Evolutionary conservation across 2,329 filamentous ascomycete species (phyloP), one percentile per base, ranked within the genome.

Genomic region (Microsporum canis): DNA sequence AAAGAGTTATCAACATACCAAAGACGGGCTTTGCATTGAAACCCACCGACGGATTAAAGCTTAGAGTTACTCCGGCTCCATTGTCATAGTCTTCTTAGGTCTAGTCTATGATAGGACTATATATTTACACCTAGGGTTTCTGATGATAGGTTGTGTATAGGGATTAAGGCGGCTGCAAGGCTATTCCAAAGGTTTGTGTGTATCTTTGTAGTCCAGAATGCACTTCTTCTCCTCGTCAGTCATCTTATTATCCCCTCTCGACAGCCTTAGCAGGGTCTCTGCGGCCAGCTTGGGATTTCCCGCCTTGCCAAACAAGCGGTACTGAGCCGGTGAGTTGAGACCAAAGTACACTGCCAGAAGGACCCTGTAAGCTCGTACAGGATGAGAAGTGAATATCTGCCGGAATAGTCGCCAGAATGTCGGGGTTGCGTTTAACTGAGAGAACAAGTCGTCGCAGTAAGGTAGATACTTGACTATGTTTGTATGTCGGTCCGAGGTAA

Each of bases 321-420:
- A 76, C 63, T 73, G 70, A 23, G 72, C 73, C 6, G 68, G 69
- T 14, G 68, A 69, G n/a, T 69, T 69, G 2, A 74, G 65, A 34
- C 72, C 70, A 58, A 74, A 73, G 65, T 73, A 75, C 36, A 75
- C 71, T 2, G 70, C 68, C 8, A 63, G 66, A 23, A 75, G 63
- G 2, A 73, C 64, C 17, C 63, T 64, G 23, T 71, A 58, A 0
- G 70, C 68, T n/a, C 60, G 61, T 45, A 66, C 58, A 4, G 71
- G 72, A n/a, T 63, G 66, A 5, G 31, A 65, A 63, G 62, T 67
- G 58, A 72, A 67, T 3, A 72, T 61, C 4, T 63, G 64, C 2
- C 60, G 61, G 10, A 73, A 57, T 3, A 75, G 64, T 41, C 64
- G 67, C 4, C 66, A 61, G 1, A 74, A 66, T 0, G 68, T 70